Evolutionary conservation across 202 grass and related monocot genomes (phyloP), one percentile per base, ranked within the genome.

Genomic region (Carex sylvatica): DNA sequence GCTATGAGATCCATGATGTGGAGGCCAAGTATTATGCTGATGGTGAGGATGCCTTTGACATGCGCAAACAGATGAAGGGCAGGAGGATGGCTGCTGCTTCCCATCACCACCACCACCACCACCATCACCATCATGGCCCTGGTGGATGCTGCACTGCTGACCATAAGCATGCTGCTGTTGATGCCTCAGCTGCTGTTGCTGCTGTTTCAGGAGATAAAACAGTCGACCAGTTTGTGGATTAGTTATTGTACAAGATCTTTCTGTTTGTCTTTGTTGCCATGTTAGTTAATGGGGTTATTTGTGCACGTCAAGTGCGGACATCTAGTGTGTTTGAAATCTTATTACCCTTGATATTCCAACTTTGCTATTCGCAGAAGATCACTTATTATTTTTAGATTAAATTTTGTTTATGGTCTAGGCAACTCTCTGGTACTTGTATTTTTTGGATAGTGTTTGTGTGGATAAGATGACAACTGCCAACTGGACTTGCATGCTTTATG

Each of bases 21-120:
- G 95, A 98, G 87, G 92, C 87, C 13, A 98, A 94, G 90, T 97
- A 94, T 72, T 97, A 97, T 79, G 94, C 94, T 5, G 94, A 94
- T 15, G 91, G 94, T 0, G 94, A 94, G 90, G 91, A 97, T 30
- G 94, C 94, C 22, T 95, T 66, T 56, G 93, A 92, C 12, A 95
- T 91, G 93, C 89, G 93, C 67, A 95, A 92, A 82, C 85, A 55
- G 12, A 79, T 95, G 4, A 65, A 85, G 54, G 74, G 49, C 5
- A 65, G 61, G 58, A 59, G 18, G 5, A 31, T 20, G 9, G 36
- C 73, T 16, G 14, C 74, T 9, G 12, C 73, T 24, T 72, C 76
- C 71, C 85, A 88, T 6, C 72, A 79, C 15, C 84, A 89, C 12
- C 88, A 91, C 8, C 92, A 91, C 10, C 86, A 89, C 4, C 87